A percentile compares a stretch with the other conserved stretches of the same genome.
Conservation (phyloP, 176 grass and related monocot species). For the Carex parvula region DNA sequence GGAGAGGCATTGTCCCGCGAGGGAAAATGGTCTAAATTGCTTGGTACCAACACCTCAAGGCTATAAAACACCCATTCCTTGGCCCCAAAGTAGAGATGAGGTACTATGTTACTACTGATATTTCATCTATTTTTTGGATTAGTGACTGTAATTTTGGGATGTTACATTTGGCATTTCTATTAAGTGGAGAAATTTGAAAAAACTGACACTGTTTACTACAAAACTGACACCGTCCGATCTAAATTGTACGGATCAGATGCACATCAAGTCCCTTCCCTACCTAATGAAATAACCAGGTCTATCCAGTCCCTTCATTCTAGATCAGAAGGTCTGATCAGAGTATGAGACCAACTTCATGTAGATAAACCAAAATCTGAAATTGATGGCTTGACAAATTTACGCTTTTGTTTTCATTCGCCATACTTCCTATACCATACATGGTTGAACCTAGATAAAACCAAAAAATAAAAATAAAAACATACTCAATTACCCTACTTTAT, state of each 20-base stretch:
- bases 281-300: not conserved
- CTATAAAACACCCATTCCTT: slow-evolving; percentile 49
- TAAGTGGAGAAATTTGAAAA: not conserved
- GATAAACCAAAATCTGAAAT: not conserved
- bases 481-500: not conserved
- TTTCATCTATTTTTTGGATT: slow-evolving; percentile 2
- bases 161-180: not conserved
- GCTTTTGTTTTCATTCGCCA: not conserved
- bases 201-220: not conserved
- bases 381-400: not conserved
- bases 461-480: too few species aligned
- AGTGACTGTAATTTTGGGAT: not conserved
- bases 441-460: not conserved
- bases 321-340: not conserved
- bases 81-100: slow-evolving; percentile 56
- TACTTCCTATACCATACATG: not conserved
- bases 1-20: slow-evolving; percentile 41
- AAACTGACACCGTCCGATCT: not conserved
- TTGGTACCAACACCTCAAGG: slow-evolving; percentile 36
- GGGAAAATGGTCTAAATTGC: slow-evolving; percentile 34
- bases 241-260: not conserved
- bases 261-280: not conserved
- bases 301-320: not conserved
- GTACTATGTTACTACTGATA: slow-evolving; percentile 11
- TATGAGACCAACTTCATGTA: not conserved